phyloP scores from a whole-genome alignment of 345 rosid species.

The Aquilaria sinensis region DNA sequence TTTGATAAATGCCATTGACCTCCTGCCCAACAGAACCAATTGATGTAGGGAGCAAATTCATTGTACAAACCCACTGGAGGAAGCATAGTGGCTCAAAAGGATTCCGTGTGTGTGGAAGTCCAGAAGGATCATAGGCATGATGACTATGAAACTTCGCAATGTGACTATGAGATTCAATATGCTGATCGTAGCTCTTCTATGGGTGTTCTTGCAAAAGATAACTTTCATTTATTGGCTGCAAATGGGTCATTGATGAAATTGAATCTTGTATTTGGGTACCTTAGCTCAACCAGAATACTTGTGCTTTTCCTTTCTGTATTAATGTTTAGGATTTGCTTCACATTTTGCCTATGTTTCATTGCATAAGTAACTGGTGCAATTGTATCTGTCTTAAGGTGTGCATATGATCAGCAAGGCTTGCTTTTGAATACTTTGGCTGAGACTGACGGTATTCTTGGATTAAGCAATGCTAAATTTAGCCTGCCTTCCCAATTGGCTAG shows the following conservation, averaged over 20 bases:
- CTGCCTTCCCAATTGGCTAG: slow-evolving; percentile 92
- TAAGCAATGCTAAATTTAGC: slow-evolving; percentile 79
- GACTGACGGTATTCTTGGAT: slow-evolving; percentile 91
- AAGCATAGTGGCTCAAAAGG: slow-evolving; percentile 46
- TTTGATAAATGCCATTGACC: too few relatives aligned
- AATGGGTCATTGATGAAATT: slow-evolving; percentile 60
- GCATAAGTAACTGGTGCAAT: neutral
- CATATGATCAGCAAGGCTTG: slow-evolving; percentile 90
- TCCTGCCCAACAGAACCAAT: slow-evolving; percentile 14
- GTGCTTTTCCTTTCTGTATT: neutral
- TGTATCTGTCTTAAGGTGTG: slow-evolving; percentile 50
- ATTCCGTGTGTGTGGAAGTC: slow-evolving; percentile 57
- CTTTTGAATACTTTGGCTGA: slow-evolving; percentile 59
- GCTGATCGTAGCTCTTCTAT: slow-evolving; percentile 91
- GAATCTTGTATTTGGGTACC: slow-evolving; percentile 75
- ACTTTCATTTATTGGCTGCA: slow-evolving; percentile 49
- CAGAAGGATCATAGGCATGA: slow-evolving; percentile 43
- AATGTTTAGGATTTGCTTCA: neutral
- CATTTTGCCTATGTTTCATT: slow-evolving; percentile 10
- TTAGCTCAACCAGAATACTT: neutral
- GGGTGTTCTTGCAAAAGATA: slow-evolving; percentile 86
- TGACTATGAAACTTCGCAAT: slow-evolving; percentile 51
- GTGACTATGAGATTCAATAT: slow-evolving; percentile 92
- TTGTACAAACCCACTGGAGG: slow-evolving; percentile 64
- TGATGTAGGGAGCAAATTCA: slow-evolving; percentile 78